These are phyloP conservation scores for Imleria badia DNA, from an alignment of 768 basidiomycete species.

Conservation along the genomic window DNA sequence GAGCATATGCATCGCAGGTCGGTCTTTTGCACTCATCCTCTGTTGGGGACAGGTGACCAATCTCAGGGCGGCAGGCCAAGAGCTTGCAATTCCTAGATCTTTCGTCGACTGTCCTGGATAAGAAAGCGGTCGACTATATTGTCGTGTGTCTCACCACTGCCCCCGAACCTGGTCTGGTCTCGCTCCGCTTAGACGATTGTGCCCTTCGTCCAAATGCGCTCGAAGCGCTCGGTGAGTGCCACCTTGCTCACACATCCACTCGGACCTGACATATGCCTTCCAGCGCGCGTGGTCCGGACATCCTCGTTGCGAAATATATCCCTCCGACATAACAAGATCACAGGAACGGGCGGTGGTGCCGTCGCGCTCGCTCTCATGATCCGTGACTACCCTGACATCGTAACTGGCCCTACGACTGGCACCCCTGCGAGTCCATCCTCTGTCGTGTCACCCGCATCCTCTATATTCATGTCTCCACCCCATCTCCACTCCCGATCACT, in stretches of 20 bases:
- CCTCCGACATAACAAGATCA: constrained; percentile 85
- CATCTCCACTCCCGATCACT: constrained; percentile 34
- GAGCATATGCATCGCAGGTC: constrained; percentile 78
- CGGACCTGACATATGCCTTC: background rate
- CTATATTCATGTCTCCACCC: constrained; percentile 32
- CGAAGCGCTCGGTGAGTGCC: constrained; percentile 72
- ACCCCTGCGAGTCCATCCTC: background rate
- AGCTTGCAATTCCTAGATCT: constrained; percentile 85
- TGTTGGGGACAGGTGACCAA: background rate
- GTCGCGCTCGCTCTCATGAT: constrained; percentile 96
- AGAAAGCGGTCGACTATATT: constrained; percentile 80
- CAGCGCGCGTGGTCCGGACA: constrained; percentile 80
- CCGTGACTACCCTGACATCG: constrained; percentile 88
- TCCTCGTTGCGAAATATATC: constrained; percentile 88
- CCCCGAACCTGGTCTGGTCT: constrained; percentile 52
- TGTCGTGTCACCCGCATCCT: constrained; percentile 12
- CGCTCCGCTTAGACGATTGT: constrained; percentile 89
- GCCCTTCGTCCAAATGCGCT: constrained; percentile 67
- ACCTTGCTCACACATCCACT: background rate
- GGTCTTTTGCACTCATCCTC: background rate
- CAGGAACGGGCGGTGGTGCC: constrained; percentile 80
- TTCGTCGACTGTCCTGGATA: constrained; percentile 83
- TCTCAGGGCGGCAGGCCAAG: constrained; percentile 51
- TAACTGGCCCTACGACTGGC: constrained; percentile 30
- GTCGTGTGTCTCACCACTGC: constrained; percentile 59